Percentiles rank a stretch among this genome's conserved stretches.
Conservation (phyloP, 305 asterid species). For the Fraxinus baroniana region DNA sequence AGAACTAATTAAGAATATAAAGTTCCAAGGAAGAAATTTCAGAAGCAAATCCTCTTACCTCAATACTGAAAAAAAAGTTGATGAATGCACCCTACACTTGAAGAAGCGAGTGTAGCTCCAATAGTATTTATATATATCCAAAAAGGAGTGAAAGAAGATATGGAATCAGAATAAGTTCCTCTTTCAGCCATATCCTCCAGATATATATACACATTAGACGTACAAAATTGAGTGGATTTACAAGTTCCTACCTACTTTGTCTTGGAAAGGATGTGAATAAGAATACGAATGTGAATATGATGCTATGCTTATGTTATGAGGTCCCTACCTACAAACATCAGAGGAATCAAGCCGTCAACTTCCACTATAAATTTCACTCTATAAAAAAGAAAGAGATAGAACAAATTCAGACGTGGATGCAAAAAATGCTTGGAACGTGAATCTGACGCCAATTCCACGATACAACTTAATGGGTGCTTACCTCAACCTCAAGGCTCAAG, state of each 20-base stretch:
- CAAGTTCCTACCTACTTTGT: background rate
- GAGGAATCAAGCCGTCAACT: background rate
- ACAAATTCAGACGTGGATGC: background rate
- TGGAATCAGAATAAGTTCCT: constrained; percentile 10
- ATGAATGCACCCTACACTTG: background rate
- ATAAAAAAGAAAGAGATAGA: background rate
- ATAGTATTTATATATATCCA: background rate
- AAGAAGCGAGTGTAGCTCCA: background rate
- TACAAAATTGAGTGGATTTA: background rate
- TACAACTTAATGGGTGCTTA: background rate
- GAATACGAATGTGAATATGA: background rate
- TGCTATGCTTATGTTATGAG: constrained; percentile 2
- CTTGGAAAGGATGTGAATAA: background rate
- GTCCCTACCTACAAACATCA: background rate
- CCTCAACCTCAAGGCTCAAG: background rate
- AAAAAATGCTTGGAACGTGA: constrained; percentile 10
- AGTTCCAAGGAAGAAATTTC: background rate
- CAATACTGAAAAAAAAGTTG: background rate
- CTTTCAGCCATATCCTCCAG: background rate
- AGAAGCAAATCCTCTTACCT: background rate
- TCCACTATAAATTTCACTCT: background rate
- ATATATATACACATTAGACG: background rate
- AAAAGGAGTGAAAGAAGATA: background rate
- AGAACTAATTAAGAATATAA: background rate
- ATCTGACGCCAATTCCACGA: constrained; percentile 35